Evolutionary conservation across 2,329 filamentous ascomycete genomes (phyloP).

Genomic region (Colletotrichum neosansevieriae): DNA sequence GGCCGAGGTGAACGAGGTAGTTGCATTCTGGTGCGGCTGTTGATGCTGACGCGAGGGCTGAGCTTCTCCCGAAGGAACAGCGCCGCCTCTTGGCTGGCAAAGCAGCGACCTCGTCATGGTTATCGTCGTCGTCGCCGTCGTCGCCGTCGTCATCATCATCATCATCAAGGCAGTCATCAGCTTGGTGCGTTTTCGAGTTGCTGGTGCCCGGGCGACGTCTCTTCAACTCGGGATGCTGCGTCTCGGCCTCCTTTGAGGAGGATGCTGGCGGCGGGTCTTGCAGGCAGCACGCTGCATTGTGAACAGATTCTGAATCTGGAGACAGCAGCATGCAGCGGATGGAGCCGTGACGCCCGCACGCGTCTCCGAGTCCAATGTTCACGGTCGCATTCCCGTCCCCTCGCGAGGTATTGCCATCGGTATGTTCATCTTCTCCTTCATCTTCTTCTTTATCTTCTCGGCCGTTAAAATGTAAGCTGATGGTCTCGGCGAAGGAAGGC

Average conservation of each 20-base stretch:
- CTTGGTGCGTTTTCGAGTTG: neutral
- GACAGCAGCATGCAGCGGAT: slow-evolving; percentile 1
- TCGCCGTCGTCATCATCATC: neutral
- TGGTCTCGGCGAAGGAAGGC: neutral
- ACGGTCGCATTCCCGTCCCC: neutral
- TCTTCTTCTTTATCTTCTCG: too few relatives aligned
- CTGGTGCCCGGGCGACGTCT: too few relatives aligned
- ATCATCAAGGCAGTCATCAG: neutral
- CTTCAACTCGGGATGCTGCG: slow-evolving; percentile 1
- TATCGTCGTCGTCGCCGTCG: neutral
- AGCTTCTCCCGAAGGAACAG: neutral
- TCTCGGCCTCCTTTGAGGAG: neutral
- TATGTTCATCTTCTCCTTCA: too few relatives aligned
- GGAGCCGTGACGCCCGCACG: neutral
- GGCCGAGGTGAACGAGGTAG: neutral
- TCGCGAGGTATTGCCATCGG: neutral
- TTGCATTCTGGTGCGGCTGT: neutral
- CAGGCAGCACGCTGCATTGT: neutral
- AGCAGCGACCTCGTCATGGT: neutral
- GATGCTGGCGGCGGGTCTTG: neutral
- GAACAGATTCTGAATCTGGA: slow-evolving; percentile 3
- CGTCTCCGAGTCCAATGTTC: neutral
- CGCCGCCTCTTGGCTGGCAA: slow-evolving; percentile 1
- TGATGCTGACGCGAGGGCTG: neutral
- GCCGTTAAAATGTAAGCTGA: neutral